phyloP scores from a whole-genome alignment of 345 rosid species.

The Eucalyptus fibrosa region DNA sequence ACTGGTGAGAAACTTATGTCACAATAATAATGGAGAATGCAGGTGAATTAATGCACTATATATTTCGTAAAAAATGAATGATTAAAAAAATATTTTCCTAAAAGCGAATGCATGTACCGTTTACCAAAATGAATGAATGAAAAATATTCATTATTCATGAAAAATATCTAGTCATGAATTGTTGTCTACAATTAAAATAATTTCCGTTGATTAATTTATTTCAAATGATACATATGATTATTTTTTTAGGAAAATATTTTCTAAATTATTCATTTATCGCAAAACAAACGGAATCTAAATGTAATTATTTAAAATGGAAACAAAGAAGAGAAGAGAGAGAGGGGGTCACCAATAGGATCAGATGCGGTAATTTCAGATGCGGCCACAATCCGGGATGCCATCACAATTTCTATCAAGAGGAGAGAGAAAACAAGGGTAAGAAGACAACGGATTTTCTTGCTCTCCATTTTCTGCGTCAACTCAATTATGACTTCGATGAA shows the following conservation, averaged over 20 bases:
- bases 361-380: no score
- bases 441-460: not conserved
- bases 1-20: not conserved
- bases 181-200: no score
- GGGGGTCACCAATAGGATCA: fast-evolving
- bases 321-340: not conserved
- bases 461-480: not conserved
- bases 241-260: no score
- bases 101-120: fast-evolving
- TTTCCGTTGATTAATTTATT: no score
- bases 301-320: not conserved
- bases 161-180: no score
- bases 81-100: no score
- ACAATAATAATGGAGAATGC: not conserved
- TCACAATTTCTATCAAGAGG: not conserved
- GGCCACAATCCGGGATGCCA: not conserved
- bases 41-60: fast-evolving
- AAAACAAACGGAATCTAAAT: fast-evolving
- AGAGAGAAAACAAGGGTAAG: not conserved
- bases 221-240: fast-evolving
- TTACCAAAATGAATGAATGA: no score
- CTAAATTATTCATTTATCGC: fast-evolving
- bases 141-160: no score
- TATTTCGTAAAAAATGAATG: fast-evolving
- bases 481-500: not conserved